Base-by-base conservation (phyloP, 2,329 filamentous ascomycete genomes). In the Alternaria sp. region DNA sequence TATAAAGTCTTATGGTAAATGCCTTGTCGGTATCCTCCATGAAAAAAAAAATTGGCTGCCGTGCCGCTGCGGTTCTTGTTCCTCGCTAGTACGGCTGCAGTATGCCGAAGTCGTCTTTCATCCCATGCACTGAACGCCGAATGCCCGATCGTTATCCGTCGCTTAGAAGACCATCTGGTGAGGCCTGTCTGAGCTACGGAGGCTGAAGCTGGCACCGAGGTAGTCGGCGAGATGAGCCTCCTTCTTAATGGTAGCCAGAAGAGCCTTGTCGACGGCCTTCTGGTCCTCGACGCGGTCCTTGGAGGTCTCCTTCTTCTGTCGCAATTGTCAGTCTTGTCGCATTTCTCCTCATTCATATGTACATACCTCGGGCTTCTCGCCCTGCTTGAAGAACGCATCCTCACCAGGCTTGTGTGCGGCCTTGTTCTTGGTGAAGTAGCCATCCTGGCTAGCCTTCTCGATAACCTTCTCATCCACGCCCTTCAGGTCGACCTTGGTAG, bases 311-410 rank as follows among this genome's bases (percentile, higher is more conserved):
- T 98, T 98, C 92, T 98, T 97, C 93, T 97, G 81, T 65, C 21
- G 50, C 46, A 37, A 36, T 23, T 60, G 62, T 74, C 55, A 72
- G 66, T 63, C 45, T 26, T 14, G 33, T 51, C 56, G 37, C 39
- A 10, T 17, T 41, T 10, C 13, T 13, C 17, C 24, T 21, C 23
- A 29, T 11, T 44, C 17, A 34, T 37, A 46, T 49, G 24, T 57
- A 75, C 91, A 72, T 88, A 97, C 93, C 92, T 97, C 87, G 80
- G 92, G 86, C 89, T 96, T 96, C 90, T 97, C 93, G 82, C 93
- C 86, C 88, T 97, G 93, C 89, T 95, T 93, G 90, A 98, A 97
- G 89, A 99, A 99, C 81, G 93, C 92, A 81, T 97, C 94, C 88
- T 99, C 94, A 77, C 90, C 89, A 77, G 91, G 90, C 91, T 97